Evolutionary conservation across 139 green algal genomes (phyloP), one percentile per base, ranked within the genome.

Genomic region (Chlorella sp.): DNA sequence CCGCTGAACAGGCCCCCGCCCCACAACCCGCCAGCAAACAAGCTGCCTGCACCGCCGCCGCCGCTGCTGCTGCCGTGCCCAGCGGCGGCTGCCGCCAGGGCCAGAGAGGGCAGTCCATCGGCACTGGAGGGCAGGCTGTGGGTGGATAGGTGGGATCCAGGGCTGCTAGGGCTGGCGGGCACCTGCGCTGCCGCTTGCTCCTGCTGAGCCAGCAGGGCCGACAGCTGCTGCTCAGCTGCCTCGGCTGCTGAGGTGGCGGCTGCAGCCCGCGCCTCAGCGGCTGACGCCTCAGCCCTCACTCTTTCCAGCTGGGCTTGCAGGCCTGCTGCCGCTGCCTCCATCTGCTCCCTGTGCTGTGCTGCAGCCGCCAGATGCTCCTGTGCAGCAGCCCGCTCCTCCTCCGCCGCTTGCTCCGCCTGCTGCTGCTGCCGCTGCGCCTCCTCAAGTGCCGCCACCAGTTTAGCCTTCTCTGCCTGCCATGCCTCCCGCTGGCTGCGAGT

Each of bases 1-100:
- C 69, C 69, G 17, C 34, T 55, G 34, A 75, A 55, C 34, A 75
- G 69, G 7, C 69, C 36, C 18, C 67, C n/a, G 20, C 38, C 70
- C 72, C 72, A 79, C 44, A 79, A 2, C 11, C 72, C 1, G 72
- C 72, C 72, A 57, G 20, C 69, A 75, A 75, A 75, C 69, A 75
- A 38, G 69, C 69, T 75, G 69, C 36, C 30, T 3, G 64, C 25
- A 6, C 30, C n/a, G 30, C 64, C 20, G 30, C 64, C 30, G 64
- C 64, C 9, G 64, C 64, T 20, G 64, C 64, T 26, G 64, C 64
- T 20, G 64, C n/a, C 64, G 20, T 41, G 64, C 64, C 64, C 34
- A 25, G n/a, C 47, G 36, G 21, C 69, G 5, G 30, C 64, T 71
- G 64, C 9, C 5, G 63, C 30, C 2, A 34, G 34, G 21, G 20